These are phyloP conservation scores for Naganishia sp. DNA, from an alignment of 1,284 basidiomycete genomes.

Conservation along the genomic window DNA sequence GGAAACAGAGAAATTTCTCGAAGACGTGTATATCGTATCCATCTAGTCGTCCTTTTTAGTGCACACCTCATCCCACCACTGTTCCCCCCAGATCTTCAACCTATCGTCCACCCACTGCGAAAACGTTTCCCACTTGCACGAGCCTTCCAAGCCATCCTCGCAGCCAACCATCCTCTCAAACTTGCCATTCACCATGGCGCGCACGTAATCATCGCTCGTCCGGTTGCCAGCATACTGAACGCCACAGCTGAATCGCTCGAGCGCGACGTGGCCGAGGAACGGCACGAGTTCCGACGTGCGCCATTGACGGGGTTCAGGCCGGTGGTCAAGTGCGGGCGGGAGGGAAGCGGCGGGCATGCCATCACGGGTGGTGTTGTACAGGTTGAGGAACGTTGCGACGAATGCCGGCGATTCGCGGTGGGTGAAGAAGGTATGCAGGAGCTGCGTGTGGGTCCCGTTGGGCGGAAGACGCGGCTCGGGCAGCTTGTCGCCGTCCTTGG, in stretches of 20 bases:
- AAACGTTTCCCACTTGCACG: conserved; percentile 50
- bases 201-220: conserved; percentile 45
- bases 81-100: conserved; percentile 27
- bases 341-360: conserved; percentile 38
- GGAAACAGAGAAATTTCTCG: too few relatives aligned
- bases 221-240: conserved; percentile 14
- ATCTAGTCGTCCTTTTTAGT: conserved; percentile 27
- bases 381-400: conserved; percentile 53
- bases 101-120: conserved; percentile 46
- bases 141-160: conserved; percentile 48
- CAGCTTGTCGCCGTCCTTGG: conserved; percentile 35
- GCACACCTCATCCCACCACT: conserved; percentile 31
- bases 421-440: conserved; percentile 54
- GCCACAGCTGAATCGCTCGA: conserved; percentile 51
- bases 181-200: conserved; percentile 55
- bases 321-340: conserved; percentile 43
- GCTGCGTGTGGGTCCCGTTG: conserved; percentile 50
- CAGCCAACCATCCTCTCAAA: conserved; percentile 51
- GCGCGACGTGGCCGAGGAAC: conserved; percentile 55
- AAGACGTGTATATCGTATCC: neutral
- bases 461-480: conserved; percentile 48
- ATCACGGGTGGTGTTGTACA: conserved; percentile 52
- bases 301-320: conserved; percentile 48
- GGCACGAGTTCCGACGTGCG: conserved; percentile 54
- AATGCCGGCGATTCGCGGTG: conserved; percentile 57